These are phyloP conservation scores for Macadamia tetraphylla DNA, from an alignment of 164 flowering plant genomes.

Conservation along the genomic window DNA sequence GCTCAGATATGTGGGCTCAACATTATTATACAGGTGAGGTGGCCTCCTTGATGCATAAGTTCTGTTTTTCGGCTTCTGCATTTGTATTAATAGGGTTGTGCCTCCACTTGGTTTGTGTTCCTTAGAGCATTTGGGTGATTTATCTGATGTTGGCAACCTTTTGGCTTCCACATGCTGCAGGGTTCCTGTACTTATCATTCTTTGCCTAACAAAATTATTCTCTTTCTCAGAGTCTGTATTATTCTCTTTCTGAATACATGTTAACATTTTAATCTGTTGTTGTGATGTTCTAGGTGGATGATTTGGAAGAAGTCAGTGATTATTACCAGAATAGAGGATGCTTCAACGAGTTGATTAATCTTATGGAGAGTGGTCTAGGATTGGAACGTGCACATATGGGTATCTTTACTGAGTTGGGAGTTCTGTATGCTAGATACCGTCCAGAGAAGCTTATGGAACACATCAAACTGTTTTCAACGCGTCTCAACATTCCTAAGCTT, in stretches of 20 bases:
- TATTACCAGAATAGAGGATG: conserved; percentile 80
- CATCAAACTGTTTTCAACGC: conserved; percentile 86
- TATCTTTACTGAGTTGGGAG: conserved; percentile 95
- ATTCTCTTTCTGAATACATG: background rate
- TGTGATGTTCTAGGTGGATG: conserved; percentile 53
- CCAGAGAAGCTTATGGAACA: conserved; percentile 99
- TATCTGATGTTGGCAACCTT: background rate
- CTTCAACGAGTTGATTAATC: conserved; percentile 74
- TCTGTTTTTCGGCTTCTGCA: too few relatives aligned
- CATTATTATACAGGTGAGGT: conserved; percentile 2
- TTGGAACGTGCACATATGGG: conserved; percentile 99
- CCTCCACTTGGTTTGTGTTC: too few relatives aligned
- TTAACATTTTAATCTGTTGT: background rate
- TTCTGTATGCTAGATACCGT: conserved; percentile 97
- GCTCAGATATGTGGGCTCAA: background rate
- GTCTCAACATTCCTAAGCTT: conserved; percentile 95
- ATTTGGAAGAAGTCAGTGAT: conserved; percentile 77
- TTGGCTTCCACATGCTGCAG: background rate
- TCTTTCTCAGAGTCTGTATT: too few relatives aligned
- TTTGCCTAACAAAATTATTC: too few relatives aligned
- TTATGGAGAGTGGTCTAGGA: conserved; percentile 98
- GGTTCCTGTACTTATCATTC: background rate
- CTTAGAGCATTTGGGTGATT: background rate
- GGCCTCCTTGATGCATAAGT: background rate
- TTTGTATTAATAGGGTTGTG: too few relatives aligned